phyloP scores from a whole-genome alignment of 768 basidiomycete genomes.

The Mycena belliarum region DNA sequence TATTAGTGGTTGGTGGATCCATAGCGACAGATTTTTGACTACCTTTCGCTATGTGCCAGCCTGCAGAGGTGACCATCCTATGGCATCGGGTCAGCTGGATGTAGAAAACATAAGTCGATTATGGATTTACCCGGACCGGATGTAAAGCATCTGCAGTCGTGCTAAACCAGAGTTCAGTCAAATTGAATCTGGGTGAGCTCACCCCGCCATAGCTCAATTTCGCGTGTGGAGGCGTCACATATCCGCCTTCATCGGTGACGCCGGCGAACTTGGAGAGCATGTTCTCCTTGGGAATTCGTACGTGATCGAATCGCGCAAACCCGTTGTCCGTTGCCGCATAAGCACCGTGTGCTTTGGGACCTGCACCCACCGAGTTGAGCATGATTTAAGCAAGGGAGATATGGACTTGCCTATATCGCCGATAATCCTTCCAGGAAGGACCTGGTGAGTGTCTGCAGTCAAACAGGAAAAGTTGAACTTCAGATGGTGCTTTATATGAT shows the following conservation, averaged over 20 bases:
- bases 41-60: conserved; percentile 71
- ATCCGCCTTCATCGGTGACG: conserved; percentile 65
- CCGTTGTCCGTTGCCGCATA: conserved; percentile 62
- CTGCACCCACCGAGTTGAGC: conserved; percentile 32
- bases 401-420: conserved; percentile 64
- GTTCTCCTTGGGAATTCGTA: conserved; percentile 65
- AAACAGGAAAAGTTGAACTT: neutral
- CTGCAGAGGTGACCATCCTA: conserved; percentile 66
- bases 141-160: conserved; percentile 63
- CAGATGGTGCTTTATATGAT: neutral
- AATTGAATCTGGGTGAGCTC: conserved; percentile 26
- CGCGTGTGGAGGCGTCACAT: conserved; percentile 66
- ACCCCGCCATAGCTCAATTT: conserved; percentile 79
- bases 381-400: neutral
- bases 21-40: neutral
- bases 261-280: conserved; percentile 78
- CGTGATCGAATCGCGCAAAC: conserved; percentile 63
- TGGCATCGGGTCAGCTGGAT: neutral
- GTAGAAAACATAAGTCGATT: neutral
- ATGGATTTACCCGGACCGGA: conserved; percentile 57
- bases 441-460: conserved; percentile 54
- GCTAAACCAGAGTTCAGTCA: neutral
- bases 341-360: conserved; percentile 58
- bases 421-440: conserved; percentile 59
- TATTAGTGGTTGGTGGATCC: neutral